These are phyloP conservation scores for Lathyrus aphaca DNA, from an alignment of 306 rosid genomes.

Conservation along the genomic window DNA sequence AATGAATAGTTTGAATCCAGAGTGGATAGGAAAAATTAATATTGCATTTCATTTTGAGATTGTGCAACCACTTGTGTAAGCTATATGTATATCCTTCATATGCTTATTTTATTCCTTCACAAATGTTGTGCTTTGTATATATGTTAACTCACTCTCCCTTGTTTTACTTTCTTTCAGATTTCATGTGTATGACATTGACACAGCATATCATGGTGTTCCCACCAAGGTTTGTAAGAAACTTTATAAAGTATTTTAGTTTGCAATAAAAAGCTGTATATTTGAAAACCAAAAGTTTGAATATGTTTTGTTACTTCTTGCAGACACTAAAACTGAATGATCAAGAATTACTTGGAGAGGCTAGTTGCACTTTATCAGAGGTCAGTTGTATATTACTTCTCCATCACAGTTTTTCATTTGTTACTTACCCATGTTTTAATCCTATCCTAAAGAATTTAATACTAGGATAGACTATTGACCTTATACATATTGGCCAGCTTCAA, in stretches of 20 bases:
- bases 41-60: constrained; percentile 75
- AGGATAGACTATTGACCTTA: not conserved
- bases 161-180: constrained; percentile 52
- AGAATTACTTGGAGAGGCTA: constrained; percentile 82
- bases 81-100: not conserved
- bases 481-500: not conserved
- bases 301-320: constrained; percentile 45
- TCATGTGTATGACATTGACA: constrained; percentile 77
- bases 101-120: constrained; percentile 11
- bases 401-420: not conserved
- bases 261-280: not conserved
- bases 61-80: constrained; percentile 79
- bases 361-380: constrained; percentile 83
- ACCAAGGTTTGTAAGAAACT: constrained; percentile 51
- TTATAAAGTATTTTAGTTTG: not conserved
- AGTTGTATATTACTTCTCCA: constrained; percentile 13
- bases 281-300: not conserved
- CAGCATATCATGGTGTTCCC: constrained; percentile 59
- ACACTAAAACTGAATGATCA: constrained; percentile 66
- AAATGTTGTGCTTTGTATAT: not conserved
- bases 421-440: not conserved
- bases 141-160: not conserved
- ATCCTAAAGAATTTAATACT: not conserved
- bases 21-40: constrained; percentile 72
- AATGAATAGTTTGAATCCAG: constrained; percentile 66